Evolutionary conservation across 495 filamentous ascomycete species (phyloP).

Genomic region (Xylaria venustula): DNA sequence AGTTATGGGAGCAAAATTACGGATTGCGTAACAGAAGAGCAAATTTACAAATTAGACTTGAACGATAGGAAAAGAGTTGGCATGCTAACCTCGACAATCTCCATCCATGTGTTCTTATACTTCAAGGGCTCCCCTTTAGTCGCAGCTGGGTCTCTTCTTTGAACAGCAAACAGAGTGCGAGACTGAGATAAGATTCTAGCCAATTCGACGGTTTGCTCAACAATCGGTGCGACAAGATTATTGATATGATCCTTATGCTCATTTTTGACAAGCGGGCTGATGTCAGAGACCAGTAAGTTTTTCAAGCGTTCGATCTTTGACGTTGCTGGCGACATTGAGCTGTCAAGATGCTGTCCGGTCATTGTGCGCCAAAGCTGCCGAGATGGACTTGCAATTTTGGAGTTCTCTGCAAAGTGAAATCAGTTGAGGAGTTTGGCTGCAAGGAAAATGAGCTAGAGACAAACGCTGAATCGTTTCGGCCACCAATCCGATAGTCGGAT

Average conservation of each 20-base stretch:
- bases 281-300: neutral
- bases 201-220: neutral
- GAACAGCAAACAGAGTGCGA: neutral
- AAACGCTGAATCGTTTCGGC: neutral
- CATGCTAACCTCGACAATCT: slow-evolving; percentile 4
- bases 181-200: neutral
- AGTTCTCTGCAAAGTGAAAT: too few species aligned
- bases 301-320: neutral
- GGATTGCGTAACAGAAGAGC: too few species aligned
- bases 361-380: neutral
- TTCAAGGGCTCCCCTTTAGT: neutral
- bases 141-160: neutral
- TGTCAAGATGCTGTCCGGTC: neutral
- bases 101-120: slow-evolving; percentile 5
- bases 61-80: neutral
- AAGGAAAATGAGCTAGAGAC: too few species aligned
- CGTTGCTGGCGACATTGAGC: neutral
- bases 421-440: too few species aligned
- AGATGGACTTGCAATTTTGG: too few species aligned
- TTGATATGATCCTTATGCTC: neutral
- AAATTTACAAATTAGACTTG: too few species aligned
- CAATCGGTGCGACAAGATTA: neutral
- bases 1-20: too few species aligned
- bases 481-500: neutral
- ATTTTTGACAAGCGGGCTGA: neutral